Percentiles rank a stretch among this genome's conserved stretches.
phyloP scores from a whole-genome alignment of 2,329 filamentous ascomycete genomes.

The Beauveria medogensis region DNA sequence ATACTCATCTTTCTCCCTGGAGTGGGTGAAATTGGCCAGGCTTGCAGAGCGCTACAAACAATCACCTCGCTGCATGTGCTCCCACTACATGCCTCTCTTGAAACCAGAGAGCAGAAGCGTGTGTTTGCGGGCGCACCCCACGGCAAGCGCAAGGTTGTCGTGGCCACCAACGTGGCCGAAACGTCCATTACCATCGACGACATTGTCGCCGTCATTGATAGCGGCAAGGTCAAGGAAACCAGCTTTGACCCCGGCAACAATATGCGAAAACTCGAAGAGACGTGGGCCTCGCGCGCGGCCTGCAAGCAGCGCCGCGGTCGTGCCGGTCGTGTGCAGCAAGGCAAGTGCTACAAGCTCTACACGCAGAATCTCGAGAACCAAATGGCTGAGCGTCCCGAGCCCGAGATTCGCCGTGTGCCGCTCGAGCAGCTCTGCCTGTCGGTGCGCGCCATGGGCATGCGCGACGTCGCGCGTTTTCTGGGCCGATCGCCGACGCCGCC shows the following conservation, averaged over 20 bases:
- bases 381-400: conserved; percentile 84
- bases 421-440: conserved; percentile 91
- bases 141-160: conserved; percentile 84
- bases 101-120: conserved; percentile 77
- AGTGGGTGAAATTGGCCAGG: conserved; percentile 81
- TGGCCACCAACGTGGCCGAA: conserved; percentile 94
- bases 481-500: conserved; percentile 84
- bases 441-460: conserved; percentile 88
- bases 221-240: conserved; percentile 91
- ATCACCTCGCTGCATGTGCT: conserved; percentile 63
- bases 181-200: conserved; percentile 99
- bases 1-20: conserved; percentile 96
- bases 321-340: conserved; percentile 85
- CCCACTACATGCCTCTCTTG: conserved; percentile 84
- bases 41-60: conserved; percentile 59
- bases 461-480: conserved; percentile 73
- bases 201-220: conserved; percentile 92
- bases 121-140: conserved; percentile 72
- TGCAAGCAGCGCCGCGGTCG: conserved; percentile 91
- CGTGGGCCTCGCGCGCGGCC: conserved; percentile 88
- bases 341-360: conserved; percentile 91
- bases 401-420: conserved; percentile 87
- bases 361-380: conserved; percentile 76
- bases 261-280: conserved; percentile 89
- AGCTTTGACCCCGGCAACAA: conserved; percentile 87